These are phyloP conservation scores for Cubamyces sp. DNA, from an alignment of 768 basidiomycete species.

Conservation along the genomic window DNA sequence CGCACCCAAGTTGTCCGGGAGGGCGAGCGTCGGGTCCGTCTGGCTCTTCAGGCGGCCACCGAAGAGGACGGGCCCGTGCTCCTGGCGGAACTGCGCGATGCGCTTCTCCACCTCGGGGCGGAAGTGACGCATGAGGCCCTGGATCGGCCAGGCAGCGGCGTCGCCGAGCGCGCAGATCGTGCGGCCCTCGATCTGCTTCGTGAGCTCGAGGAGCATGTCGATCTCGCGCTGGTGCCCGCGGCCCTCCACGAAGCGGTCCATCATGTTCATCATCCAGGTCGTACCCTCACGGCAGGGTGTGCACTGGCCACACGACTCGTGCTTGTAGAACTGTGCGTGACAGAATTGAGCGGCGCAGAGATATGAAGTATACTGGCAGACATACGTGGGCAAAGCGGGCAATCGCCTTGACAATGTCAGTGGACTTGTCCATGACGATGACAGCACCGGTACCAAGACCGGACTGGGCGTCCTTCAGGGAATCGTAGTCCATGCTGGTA, in stretches of 20 bases:
- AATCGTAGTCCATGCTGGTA: conserved; percentile 94
- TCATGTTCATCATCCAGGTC: conserved; percentile 99
- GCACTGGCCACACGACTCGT: conserved; percentile 98
- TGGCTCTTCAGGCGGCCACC: conserved; percentile 78
- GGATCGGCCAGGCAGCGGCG: conserved; percentile 98
- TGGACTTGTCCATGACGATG: conserved; percentile 98
- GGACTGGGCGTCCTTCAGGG: conserved; percentile 93
- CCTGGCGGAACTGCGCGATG: conserved; percentile 74
- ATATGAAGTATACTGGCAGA: neutral
- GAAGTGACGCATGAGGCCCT: conserved; percentile 97
- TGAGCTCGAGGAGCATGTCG: conserved; percentile 96
- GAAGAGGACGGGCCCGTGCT: conserved; percentile 84
- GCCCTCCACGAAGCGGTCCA: conserved; percentile 94
- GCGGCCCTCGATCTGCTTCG: conserved; percentile 97
- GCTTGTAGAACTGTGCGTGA: conserved; percentile 85
- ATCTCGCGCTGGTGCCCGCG: conserved; percentile 92
- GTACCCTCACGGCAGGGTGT: conserved; percentile 95
- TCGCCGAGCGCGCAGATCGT: conserved; percentile 98
- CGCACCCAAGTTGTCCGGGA: conserved; percentile 76
- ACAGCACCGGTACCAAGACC: conserved; percentile 98
- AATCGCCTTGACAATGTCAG: conserved; percentile 92
- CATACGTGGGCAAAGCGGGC: conserved; percentile 85
- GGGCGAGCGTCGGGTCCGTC: conserved; percentile 68
- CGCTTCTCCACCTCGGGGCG: conserved; percentile 92
- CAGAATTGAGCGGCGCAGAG: neutral